These are phyloP conservation scores for Leucaena leucocephala DNA, from an alignment of 306 rosid species.

Conservation along the genomic window DNA sequence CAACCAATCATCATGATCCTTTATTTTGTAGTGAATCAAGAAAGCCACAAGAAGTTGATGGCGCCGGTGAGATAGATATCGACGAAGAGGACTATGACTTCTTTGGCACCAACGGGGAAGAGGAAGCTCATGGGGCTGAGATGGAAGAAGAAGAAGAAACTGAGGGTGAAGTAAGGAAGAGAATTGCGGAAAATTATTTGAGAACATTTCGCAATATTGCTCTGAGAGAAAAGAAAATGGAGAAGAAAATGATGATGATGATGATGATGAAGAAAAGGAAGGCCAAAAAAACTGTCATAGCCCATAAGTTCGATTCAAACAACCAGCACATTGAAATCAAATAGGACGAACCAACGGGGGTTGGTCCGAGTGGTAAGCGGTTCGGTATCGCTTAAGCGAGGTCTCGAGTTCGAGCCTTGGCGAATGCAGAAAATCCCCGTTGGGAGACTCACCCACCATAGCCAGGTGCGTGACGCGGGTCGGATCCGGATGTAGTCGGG, in stretches of 20 bases:
- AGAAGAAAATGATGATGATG: conserved; percentile 37
- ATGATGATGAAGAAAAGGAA: conserved; percentile 44
- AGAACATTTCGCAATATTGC: conserved; percentile 44
- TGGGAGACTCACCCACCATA: too few relatives aligned
- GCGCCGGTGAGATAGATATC: conserved; percentile 63
- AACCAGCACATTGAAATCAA: too few relatives aligned
- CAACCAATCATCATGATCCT: conserved; percentile 41
- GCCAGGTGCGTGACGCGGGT: too few relatives aligned
- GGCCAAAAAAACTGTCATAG: conserved; percentile 65
- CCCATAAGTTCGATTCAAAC: conserved; percentile 37
- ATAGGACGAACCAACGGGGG: too few relatives aligned
- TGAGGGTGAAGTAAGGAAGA: conserved; percentile 67
- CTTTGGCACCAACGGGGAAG: conserved; percentile 15
- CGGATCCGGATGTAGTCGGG: too few relatives aligned
- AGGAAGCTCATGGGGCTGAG: conserved; percentile 25
- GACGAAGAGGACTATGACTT: conserved; percentile 54
- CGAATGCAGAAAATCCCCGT: too few relatives aligned
- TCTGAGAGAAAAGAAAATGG: conserved; percentile 44
- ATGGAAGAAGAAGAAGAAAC: conserved; percentile 47
- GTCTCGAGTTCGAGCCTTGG: too few relatives aligned
- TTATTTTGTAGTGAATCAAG: conserved; percentile 58
- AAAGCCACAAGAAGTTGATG: conserved; percentile 53
- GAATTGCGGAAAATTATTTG: conserved; percentile 57
- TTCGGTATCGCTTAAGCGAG: too few relatives aligned
- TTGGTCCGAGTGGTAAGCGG: too few relatives aligned